These are phyloP conservation scores for Hirsutella thompsonii DNA, from an alignment of 2,329 filamentous ascomycete species.

Conservation along the genomic window DNA sequence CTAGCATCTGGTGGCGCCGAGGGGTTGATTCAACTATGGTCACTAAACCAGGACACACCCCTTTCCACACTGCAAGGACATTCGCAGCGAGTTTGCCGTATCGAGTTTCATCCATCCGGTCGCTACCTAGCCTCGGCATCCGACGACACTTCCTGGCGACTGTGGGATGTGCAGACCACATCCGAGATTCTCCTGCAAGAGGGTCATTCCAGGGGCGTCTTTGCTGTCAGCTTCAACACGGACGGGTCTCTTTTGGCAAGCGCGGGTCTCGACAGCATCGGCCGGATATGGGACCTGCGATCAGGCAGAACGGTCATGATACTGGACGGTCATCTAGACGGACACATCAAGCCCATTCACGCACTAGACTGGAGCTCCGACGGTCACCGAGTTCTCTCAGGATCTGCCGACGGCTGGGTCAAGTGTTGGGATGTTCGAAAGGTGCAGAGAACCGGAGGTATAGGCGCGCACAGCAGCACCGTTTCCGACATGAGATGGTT, in stretches of 20 bases:
- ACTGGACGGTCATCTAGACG: constrained; percentile 72
- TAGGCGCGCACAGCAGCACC: constrained; percentile 83
- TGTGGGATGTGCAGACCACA: constrained; percentile 86
- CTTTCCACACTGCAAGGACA: constrained; percentile 74
- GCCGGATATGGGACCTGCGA: constrained; percentile 87
- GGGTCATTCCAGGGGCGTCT: constrained; percentile 89
- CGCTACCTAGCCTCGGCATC: constrained; percentile 84
- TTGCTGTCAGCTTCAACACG: constrained; percentile 75
- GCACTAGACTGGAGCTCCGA: constrained; percentile 87
- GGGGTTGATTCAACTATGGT: constrained; percentile 82
- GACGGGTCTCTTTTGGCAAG: constrained; percentile 86
- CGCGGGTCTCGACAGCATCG: constrained; percentile 89
- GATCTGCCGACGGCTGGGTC: constrained; percentile 86
- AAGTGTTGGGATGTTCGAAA: constrained; percentile 97
- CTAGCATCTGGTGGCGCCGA: constrained; percentile 86
- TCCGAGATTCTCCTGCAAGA: constrained; percentile 81
- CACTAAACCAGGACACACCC: constrained; percentile 73
- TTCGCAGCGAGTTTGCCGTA: constrained; percentile 72
- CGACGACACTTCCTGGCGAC: constrained; percentile 89
- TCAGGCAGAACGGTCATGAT: constrained; percentile 94
- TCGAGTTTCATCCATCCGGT: constrained; percentile 90
- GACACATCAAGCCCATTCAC: constrained; percentile 81
- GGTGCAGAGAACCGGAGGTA: constrained; percentile 68
- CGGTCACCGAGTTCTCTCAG: constrained; percentile 83
- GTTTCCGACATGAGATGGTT: constrained; percentile 92